Base-by-base conservation (phyloP, 1,139 yeast genomes). In the Kodamaea plutei region DNA sequence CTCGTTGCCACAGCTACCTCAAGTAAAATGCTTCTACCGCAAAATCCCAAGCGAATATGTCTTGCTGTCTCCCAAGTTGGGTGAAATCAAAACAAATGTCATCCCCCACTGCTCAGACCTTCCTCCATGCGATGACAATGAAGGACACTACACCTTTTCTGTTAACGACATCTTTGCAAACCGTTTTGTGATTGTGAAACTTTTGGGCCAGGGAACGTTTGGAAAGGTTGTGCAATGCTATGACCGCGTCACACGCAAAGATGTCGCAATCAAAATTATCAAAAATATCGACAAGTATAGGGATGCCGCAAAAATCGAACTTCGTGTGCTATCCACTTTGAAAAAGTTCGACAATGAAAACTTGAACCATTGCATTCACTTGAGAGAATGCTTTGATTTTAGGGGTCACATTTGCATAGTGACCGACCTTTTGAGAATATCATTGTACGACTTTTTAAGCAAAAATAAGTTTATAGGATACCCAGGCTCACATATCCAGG, bases 171-270 rank as follows among this genome's bases (percentile, higher is more conserved):
- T 57, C 3, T 80, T 82, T 54, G 82, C 89, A 19, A 76, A 76
- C 29, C 65, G 94, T 30, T 80, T 82, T 47, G 58, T 76, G 15
- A 79, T 84, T 12, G 62, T 73, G 20, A 71, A 79, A 34, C 63
- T 87, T 32, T 64, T 93, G 38, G 99, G 99, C 14, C 97, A 91
- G 51, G 99, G 99, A 6, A 93, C 98, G 0, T 93, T 91, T 64
- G 98, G 98, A 12, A 91, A 89, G 53, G 99, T 93, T 9, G 83
- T 88, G 23, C 78, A 78, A 45, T 84, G 88, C 30, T 62, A 62
- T 41, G 89, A 81, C 48, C 69, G 68, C 37, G 61, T 68, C 27
- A 71, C 71, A 32, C 65, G 76, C 22, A 73, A 76, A 38, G 71
- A 73, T 33, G 94, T 88, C 33, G 99, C 99, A 1, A 82, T 91